Evolutionary conservation across 495 filamentous ascomycete genomes (phyloP).

Genomic region (Talaromyces adpressus): DNA sequence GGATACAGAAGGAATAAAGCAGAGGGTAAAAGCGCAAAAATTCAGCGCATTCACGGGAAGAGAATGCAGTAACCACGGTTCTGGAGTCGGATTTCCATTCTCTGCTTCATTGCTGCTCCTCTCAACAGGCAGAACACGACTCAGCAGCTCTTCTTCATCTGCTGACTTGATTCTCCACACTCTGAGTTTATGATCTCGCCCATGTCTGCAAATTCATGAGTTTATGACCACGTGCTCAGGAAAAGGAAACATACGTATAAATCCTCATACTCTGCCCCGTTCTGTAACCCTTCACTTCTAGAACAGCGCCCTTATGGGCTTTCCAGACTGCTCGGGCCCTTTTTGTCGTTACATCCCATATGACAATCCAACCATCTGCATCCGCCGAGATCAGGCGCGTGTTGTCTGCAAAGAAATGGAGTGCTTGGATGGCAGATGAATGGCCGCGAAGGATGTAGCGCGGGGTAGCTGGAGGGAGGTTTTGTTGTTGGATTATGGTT

Average conservation of each 20-base stretch:
- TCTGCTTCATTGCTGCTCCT: conserved; percentile 18
- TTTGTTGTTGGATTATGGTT: neutral
- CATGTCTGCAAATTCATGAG: conserved; percentile 54
- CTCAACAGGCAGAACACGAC: conserved; percentile 67
- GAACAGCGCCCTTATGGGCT: conserved; percentile 70
- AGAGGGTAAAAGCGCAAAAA: conserved; percentile 84
- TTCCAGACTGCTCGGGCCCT: conserved; percentile 81
- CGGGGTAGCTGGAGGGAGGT: conserved; percentile 58
- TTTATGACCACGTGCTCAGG: neutral
- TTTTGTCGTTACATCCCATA: conserved; percentile 80
- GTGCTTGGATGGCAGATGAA: conserved; percentile 67
- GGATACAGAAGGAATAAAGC: conserved; percentile 17
- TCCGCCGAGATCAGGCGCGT: conserved; percentile 78
- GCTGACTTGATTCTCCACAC: conserved; percentile 67
- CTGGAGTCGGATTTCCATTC: conserved; percentile 19
- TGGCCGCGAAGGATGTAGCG: conserved; percentile 86
- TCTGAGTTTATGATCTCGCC: conserved; percentile 78
- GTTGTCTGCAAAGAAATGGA: conserved; percentile 66
- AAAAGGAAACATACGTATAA: conserved; percentile 53
- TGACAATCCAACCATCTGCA: conserved; percentile 79
- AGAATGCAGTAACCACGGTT: conserved; percentile 82
- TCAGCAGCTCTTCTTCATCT: conserved; percentile 57
- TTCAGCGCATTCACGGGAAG: conserved; percentile 88
- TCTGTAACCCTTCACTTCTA: conserved; percentile 59
- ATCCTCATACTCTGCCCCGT: conserved; percentile 42